Base-by-base conservation (phyloP, 2,329 filamentous ascomycete genomes). In the Alternaria brassicicola region DNA sequence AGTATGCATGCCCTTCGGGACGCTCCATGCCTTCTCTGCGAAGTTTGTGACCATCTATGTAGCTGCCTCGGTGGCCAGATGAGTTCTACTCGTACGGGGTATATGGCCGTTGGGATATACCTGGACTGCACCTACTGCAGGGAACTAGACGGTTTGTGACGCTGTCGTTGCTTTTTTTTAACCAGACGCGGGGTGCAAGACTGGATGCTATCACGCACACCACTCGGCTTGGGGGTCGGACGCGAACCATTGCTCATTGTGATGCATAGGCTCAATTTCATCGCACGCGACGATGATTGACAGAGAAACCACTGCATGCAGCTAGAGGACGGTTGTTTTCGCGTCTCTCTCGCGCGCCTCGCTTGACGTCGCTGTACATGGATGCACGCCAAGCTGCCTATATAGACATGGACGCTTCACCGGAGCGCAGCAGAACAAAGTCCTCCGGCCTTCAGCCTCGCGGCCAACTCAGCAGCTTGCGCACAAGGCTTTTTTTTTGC, bases 341-440 rank as follows among this genome's bases (percentile, higher is more conserved):
- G 55, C 45, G 50, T 54, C 33, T 26, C 33, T 26, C 46, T 43
- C 51, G 31, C 56, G 51, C 55, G 55, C 45, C 38, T 54, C 38
- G 56, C 31, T 42, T 62, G 59, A 54, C 49, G 56, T 59, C 36
- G 53, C 42, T 31, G 51, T 43, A 52, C 52, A 55, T 48, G 33
- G 15, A 55, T 41, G 47, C 52, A 51, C 42, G 55, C 57, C 55
- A 61, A 59, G 55, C 51, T 35, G 17, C n/a, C 21, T 52, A 31
- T 35, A 49, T 23, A 35, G 46, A 45, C 28, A 42, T 48, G 49
- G 55, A 57, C 55, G 55, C 55, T 59, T 64, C 46, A 65, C 60
- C 62, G 60, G 60, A 58, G 52, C 43, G 47, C 36, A 36, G 28
- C 38, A 53, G 49, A 48, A 46, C 43, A 47, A 45, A 47, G 42